Percentiles rank a stretch among this genome's conserved stretches.
Conservation (phyloP, 208 protist species). For the Crithidia expoeki region DNA sequence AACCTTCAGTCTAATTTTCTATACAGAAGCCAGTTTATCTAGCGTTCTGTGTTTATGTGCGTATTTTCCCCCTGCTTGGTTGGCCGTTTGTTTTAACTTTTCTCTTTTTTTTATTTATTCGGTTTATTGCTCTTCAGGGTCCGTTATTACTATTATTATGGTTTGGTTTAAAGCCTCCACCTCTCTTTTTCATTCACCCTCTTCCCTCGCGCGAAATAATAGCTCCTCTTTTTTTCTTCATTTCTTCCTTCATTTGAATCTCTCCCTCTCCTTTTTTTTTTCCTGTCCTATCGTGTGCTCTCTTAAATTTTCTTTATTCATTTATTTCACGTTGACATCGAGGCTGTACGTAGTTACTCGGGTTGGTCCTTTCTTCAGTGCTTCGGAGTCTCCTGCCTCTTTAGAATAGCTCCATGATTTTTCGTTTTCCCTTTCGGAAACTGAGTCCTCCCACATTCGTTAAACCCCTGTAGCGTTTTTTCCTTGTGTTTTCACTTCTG, state of each 20-base stretch:
- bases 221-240: neutral
- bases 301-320: neutral
- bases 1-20: too few species aligned
- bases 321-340: neutral
- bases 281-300: neutral
- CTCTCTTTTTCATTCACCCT: neutral
- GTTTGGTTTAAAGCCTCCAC: neutral
- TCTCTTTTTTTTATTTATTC: neutral
- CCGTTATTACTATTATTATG: neutral
- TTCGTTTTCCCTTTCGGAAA: constrained; percentile 9
- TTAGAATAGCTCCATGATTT: neutral
- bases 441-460: neutral
- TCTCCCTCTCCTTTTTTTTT: neutral
- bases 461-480: neutral
- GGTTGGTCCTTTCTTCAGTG: neutral
- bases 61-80: too few species aligned
- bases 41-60: too few species aligned
- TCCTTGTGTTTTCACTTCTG: neutral
- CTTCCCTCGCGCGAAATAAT: neutral
- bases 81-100: neutral
- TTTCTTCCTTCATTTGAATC: constrained; percentile 1
- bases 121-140: neutral
- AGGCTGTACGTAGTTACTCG: constrained; percentile 1
- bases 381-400: constrained; percentile 4
- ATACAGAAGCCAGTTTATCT: too few species aligned